Conservation (phyloP, 1,139 yeast genomes). For the Hemisphaericaspora subhashii region DNA sequence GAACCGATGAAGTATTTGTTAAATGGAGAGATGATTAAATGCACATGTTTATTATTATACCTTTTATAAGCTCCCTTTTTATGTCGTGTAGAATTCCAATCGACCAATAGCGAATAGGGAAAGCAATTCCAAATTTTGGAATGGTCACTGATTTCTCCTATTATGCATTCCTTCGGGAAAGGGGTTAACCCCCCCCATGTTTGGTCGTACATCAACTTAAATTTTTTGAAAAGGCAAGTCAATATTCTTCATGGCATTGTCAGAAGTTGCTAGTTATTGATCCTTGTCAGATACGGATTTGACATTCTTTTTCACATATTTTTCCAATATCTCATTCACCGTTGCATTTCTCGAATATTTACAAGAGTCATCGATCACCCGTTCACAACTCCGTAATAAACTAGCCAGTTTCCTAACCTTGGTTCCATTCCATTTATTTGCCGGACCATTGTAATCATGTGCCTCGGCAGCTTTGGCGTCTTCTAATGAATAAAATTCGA, state of each 20-base stretch:
- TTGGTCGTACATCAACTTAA: conserved; percentile 25
- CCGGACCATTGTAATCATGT: conserved; percentile 44
- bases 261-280: conserved; percentile 5
- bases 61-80: too few relatives aligned
- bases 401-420: conserved; percentile 49
- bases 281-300: conserved; percentile 39
- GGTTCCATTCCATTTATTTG: conserved; percentile 48
- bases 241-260: not conserved
- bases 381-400: conserved; percentile 37
- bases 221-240: conserved; percentile 21
- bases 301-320: conserved; percentile 20
- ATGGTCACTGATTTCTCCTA: not conserved
- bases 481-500: conserved; percentile 26
- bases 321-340: conserved; percentile 9
- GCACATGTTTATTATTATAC: conserved; percentile 1
- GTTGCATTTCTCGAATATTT: conserved; percentile 8
- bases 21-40: conserved; percentile 71
- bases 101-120: not conserved
- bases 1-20: conserved; percentile 93
- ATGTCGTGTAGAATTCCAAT: not conserved
- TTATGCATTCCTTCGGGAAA: too few relatives aligned
- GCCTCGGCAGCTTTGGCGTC: conserved; percentile 29
- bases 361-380: not conserved
- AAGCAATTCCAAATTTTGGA: not conserved
- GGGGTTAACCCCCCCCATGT: too few relatives aligned